phyloP scores from a whole-genome alignment of 2,329 filamentous ascomycete species.

The Scleromitrula shiraiana region DNA sequence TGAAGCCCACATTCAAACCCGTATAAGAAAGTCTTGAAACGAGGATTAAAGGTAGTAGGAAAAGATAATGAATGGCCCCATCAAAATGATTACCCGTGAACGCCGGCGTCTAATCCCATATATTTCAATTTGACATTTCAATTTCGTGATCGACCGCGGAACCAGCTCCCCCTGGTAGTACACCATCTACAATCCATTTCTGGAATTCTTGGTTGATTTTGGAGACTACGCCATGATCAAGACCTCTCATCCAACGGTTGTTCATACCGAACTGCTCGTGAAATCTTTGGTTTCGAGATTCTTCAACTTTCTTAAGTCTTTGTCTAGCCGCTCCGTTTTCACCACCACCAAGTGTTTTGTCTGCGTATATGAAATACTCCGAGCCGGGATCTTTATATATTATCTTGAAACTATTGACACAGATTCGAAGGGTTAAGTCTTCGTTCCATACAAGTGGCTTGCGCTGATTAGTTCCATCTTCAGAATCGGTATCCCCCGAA shows the following conservation, averaged over 20 bases:
- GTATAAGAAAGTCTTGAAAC: neutral
- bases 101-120: neutral
- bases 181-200: conserved; percentile 35
- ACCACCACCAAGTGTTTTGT: conserved; percentile 31
- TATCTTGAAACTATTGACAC: conserved; percentile 70
- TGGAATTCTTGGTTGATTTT: conserved; percentile 39
- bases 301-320: conserved; percentile 29
- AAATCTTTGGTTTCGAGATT: conserved; percentile 36
- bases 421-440: conserved; percentile 64
- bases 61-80: neutral
- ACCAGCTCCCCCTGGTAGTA: neutral
- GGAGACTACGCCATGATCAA: conserved; percentile 42
- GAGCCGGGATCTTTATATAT: conserved; percentile 63
- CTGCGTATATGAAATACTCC: conserved; percentile 60
- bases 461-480: conserved; percentile 54
- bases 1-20: neutral
- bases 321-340: conserved; percentile 29
- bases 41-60: neutral
- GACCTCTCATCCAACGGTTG: conserved; percentile 41
- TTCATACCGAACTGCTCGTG: conserved; percentile 45
- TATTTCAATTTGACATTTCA: conserved; percentile 6
- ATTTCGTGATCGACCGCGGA: conserved; percentile 7
- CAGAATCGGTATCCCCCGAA: conserved; percentile 50
- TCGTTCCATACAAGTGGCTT: conserved; percentile 54
- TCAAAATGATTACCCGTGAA: neutral